Evolutionary conservation across 2,329 filamentous ascomycete species (phyloP).

Genomic region (Aspergillus fischeri): DNA sequence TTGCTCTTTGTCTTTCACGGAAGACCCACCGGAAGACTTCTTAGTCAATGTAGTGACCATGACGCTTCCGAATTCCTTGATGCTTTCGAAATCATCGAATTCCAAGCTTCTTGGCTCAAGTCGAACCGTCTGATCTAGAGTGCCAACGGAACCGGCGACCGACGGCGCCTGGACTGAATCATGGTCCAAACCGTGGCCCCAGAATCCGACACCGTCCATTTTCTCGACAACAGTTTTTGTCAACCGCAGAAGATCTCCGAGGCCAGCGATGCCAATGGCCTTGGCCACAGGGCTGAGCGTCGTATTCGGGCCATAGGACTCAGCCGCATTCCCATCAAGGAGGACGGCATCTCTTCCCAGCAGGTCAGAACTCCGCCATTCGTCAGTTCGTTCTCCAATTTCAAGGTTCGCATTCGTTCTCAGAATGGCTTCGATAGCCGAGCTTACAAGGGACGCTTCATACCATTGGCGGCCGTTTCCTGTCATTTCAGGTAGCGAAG

Average conservation of each 20-base stretch:
- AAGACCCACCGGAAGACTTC: neutral
- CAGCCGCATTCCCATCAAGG: slow-evolving; percentile 5
- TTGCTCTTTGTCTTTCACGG: neutral
- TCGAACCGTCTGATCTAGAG: neutral
- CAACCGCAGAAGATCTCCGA: slow-evolving; percentile 27
- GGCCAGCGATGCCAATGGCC: slow-evolving; percentile 23
- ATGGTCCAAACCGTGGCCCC: slow-evolving; percentile 16
- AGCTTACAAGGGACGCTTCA: slow-evolving; percentile 36
- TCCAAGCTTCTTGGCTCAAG: slow-evolving; percentile 6
- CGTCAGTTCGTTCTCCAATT: slow-evolving; percentile 30
- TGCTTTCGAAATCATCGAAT: slow-evolving; percentile 17
- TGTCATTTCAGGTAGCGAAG: slow-evolving; percentile 25
- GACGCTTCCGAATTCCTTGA: slow-evolving; percentile 19
- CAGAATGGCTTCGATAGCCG: slow-evolving; percentile 31
- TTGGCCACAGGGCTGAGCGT: slow-evolving; percentile 15
- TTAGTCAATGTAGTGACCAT: neutral
- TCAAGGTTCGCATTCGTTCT: slow-evolving; percentile 29
- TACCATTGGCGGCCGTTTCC: slow-evolving; percentile 34
- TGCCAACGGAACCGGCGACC: neutral
- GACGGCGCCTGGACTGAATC: neutral
- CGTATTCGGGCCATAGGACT: neutral
- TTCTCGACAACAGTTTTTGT: slow-evolving; percentile 32
- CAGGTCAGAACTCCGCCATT: slow-evolving; percentile 28
- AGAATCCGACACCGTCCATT: slow-evolving; percentile 36
- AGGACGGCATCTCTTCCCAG: slow-evolving; percentile 23